Conservation (phyloP, 768 basidiomycete species). For the Tricholoma hemisulphureum region DNA sequence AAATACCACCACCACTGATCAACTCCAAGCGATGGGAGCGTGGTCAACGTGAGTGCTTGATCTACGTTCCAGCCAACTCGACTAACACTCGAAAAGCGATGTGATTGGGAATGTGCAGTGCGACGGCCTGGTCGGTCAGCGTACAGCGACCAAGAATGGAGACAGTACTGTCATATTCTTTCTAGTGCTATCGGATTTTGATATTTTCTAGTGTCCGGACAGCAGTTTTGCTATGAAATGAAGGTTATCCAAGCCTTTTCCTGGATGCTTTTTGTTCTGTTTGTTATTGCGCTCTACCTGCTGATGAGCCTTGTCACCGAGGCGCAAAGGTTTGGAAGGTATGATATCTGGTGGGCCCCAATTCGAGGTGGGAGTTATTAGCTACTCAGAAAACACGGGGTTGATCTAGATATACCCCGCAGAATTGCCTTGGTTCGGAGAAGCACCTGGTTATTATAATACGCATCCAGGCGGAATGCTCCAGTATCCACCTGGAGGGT, state of each 20-base stretch:
- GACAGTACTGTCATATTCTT: constrained; percentile 40
- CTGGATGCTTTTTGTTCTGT: constrained; percentile 63
- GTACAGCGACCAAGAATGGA: constrained; percentile 51
- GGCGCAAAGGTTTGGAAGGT: constrained; percentile 54
- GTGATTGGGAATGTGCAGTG: constrained; percentile 67
- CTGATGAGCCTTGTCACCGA: constrained; percentile 55
- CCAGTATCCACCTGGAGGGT: constrained; percentile 24
- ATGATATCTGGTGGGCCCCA: constrained; percentile 57
- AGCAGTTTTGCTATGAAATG: constrained; percentile 73
- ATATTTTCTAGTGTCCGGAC: constrained; percentile 45
- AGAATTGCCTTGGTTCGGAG: constrained; percentile 78
- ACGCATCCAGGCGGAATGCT: constrained; percentile 28
- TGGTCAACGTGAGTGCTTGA: constrained; percentile 60
- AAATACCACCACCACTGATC: constrained; percentile 8
- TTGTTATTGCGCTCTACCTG: constrained; percentile 49
- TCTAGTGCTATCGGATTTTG: not conserved
- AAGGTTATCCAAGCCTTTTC: constrained; percentile 77
- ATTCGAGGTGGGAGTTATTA: constrained; percentile 41
- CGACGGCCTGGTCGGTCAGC: constrained; percentile 43
- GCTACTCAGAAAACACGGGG: not conserved
- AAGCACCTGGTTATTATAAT: constrained; percentile 64
- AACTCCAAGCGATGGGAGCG: constrained; percentile 60
- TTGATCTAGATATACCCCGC: constrained; percentile 3
- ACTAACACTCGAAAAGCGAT: constrained; percentile 45
- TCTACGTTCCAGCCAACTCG: not conserved